Evolutionary conservation across 768 basidiomycete genomes (phyloP).

Genomic region (Russula ochroleuca): DNA sequence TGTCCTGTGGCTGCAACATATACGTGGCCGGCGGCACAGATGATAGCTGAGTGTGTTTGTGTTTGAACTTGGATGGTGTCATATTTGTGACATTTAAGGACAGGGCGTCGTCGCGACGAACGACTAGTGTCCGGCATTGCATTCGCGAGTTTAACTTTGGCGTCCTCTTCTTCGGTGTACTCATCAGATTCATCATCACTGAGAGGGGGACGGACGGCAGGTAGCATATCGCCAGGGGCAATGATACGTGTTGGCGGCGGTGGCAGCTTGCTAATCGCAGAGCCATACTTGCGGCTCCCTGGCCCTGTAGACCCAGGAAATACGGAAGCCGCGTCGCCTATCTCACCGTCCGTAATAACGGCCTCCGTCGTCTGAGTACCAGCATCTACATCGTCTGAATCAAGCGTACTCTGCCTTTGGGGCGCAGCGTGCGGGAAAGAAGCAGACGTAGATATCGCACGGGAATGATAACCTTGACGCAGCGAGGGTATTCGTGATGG

Average conservation of each 20-base stretch:
- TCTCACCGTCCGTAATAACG: neutral
- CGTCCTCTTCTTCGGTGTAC: slow-evolving; percentile 47
- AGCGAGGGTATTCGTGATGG: slow-evolving; percentile 8
- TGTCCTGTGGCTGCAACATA: slow-evolving; percentile 56
- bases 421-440: neutral
- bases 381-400: slow-evolving; percentile 2
- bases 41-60: slow-evolving; percentile 49
- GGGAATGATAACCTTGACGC: neutral
- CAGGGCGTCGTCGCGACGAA: slow-evolving; percentile 55
- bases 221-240: slow-evolving; percentile 62
- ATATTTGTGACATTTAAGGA: slow-evolving; percentile 34
- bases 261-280: slow-evolving; percentile 38
- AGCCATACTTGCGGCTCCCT: slow-evolving; percentile 4
- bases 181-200: slow-evolving; percentile 40
- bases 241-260: slow-evolving; percentile 77
- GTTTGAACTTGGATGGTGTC: slow-evolving; percentile 51
- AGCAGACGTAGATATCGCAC: neutral
- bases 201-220: slow-evolving; percentile 52
- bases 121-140: slow-evolving; percentile 63
- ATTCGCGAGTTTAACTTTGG: slow-evolving; percentile 42
- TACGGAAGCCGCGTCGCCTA: neutral
- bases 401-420: neutral
- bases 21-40: slow-evolving; percentile 52
- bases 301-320: neutral
- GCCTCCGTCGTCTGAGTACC: neutral